Evolutionary conservation across 805 yeast species (phyloP).

Genomic region (Lachancea meyersii): DNA sequence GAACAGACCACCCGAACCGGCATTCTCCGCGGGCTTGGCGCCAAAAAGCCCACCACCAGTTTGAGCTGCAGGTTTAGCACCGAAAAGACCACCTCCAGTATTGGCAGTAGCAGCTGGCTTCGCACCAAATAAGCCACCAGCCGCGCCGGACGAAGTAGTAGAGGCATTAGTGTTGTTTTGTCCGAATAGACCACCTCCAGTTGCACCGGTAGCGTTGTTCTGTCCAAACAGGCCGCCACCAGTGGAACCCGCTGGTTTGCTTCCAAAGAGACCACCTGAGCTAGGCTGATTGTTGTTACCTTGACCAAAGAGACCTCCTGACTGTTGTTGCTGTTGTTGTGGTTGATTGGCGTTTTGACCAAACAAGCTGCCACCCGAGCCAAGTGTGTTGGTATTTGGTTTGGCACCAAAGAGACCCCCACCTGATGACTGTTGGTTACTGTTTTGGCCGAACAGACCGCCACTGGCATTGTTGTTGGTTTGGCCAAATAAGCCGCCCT

Average conservation of each 20-base stretch:
- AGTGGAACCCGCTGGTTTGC: slow-evolving; percentile 22
- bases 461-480: slow-evolving; percentile 34
- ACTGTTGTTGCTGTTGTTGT: slow-evolving; percentile 18
- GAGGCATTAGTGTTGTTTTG: slow-evolving; percentile 22
- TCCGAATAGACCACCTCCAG: slow-evolving; percentile 23
- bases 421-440: slow-evolving; percentile 30
- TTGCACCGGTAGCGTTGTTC: slow-evolving; percentile 18
- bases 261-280: slow-evolving; percentile 33
- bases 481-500: slow-evolving; percentile 34
- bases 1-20: slow-evolving; percentile 36
- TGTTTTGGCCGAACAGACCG: slow-evolving; percentile 1
- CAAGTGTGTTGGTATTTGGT: slow-evolving; percentile 25
- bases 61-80: slow-evolving; percentile 19
- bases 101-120: slow-evolving; percentile 36
- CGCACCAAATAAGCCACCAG: slow-evolving; percentile 38
- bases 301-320: slow-evolving; percentile 40
- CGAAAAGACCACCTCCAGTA: slow-evolving; percentile 25
- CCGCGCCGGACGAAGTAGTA: slow-evolving; percentile 29
- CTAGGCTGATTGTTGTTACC: slow-evolving; percentile 18
- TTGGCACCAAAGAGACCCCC: slow-evolving; percentile 40
- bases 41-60: slow-evolving; percentile 38
- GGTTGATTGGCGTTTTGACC: slow-evolving; percentile 30
- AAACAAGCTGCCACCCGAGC: slow-evolving; percentile 32
- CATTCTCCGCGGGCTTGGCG: slow-evolving; percentile 27
- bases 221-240: slow-evolving; percentile 27